These are phyloP conservation scores for Oryza meyeriana DNA, from an alignment of 176 grass and related monocot genomes.

Conservation along the genomic window DNA sequence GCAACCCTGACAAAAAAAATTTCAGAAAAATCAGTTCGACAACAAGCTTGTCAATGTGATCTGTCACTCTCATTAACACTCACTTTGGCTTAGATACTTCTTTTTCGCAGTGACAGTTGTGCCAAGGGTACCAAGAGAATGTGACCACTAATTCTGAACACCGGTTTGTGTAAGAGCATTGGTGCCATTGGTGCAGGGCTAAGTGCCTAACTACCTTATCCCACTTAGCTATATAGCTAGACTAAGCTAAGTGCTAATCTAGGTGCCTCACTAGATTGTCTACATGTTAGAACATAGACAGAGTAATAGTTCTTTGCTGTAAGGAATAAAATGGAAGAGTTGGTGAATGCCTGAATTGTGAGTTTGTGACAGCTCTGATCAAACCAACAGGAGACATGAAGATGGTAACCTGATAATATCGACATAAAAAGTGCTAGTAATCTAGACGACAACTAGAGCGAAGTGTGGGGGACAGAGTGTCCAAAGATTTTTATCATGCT, in stretches of 20 bases:
- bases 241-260: conserved; percentile 6
- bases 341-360: conserved; percentile 26
- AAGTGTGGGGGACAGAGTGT: not conserved
- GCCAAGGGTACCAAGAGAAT: not conserved
- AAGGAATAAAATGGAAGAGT: not conserved
- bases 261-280: not conserved
- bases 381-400: not conserved
- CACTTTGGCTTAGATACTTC: not conserved
- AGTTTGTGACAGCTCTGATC: conserved; percentile 12
- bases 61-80: not conserved
- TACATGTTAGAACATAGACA: not conserved
- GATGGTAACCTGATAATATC: conserved; percentile 7
- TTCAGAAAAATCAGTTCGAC: not conserved
- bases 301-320: conserved; percentile 3
- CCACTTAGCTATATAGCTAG: conserved; percentile 20
- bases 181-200: conserved; percentile 18
- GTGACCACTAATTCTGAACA: conserved; percentile 20
- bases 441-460: not conserved
- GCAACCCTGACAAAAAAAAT: conserved; percentile 38
- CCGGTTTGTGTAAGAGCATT: conserved; percentile 32
- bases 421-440: not conserved
- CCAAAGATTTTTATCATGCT: not conserved
- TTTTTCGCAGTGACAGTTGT: not conserved
- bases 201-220: conserved; percentile 25
- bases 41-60: not conserved